Evolutionary conservation across 805 yeast genomes (phyloP).

Genomic region (Saccharomycopsis vini): DNA sequence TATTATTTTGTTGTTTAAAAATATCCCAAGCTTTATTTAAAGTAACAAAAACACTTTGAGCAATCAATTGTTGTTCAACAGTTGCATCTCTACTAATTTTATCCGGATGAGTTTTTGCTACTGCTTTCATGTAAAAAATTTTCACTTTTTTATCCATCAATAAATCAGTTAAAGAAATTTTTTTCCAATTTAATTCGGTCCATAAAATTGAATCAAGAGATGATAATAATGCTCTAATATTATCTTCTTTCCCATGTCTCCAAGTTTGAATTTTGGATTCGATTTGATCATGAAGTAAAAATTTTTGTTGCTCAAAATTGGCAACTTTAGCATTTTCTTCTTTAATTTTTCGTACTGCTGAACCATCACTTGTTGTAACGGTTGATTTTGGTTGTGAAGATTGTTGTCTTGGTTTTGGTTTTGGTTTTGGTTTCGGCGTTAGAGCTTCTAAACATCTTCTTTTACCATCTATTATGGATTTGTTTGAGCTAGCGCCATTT

Average conservation of each 20-base stretch:
- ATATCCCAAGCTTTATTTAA: conserved; percentile 86
- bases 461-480: conserved; percentile 67
- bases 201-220: conserved; percentile 60
- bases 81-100: conserved; percentile 54
- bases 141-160: conserved; percentile 88
- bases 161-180: conserved; percentile 60
- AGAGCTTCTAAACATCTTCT: conserved; percentile 64
- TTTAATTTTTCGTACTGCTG: conserved; percentile 45
- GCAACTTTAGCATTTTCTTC: conserved; percentile 38
- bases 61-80: conserved; percentile 69
- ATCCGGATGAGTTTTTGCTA: conserved; percentile 85
- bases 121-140: conserved; percentile 79
- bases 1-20: conserved; percentile 52
- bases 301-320: conserved; percentile 47
- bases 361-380: conserved; percentile 19
- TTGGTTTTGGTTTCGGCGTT: conserved; percentile 40
- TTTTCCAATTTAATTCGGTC: conserved; percentile 59
- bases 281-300: conserved; percentile 54
- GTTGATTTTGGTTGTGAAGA: conserved; percentile 16
- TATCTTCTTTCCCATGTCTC: conserved; percentile 71
- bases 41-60: conserved; percentile 77
- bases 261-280: conserved; percentile 47
- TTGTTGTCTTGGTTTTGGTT: conserved; percentile 19
- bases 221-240: conserved; percentile 68
- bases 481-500: conserved; percentile 58